Base-by-base conservation (phyloP, 2,329 filamentous ascomycete genomes). In the Colletotrichum filicis region DNA sequence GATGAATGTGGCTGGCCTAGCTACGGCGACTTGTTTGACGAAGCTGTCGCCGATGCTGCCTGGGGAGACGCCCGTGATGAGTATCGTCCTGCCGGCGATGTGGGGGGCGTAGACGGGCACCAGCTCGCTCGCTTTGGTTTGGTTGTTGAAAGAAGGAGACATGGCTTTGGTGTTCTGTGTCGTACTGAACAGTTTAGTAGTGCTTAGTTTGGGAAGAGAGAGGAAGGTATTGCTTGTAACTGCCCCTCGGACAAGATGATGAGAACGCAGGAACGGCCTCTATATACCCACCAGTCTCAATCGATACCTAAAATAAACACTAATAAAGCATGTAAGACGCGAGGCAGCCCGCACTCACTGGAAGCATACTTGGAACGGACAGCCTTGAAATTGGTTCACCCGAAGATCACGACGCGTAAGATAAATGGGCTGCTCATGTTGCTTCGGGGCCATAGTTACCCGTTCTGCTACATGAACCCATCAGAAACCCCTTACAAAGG, bases 61-160 rank as follows among this genome's bases (percentile, higher is more conserved):
- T 4, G 81, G 82, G 1, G 83, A 82, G 37, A 85, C 81, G 12
- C 85, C 85, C 0, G 85, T 87, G 5, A 82, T 80, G 58, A 87
- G 79, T 66, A 86, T 78, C 14, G 76, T 79, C 64, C 84, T 85
- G 61, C 78, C 78, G 22, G 77, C 78, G 77, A 85, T 83, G 24
- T 79, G 73, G 28, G 73, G 32, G 55, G 78, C 72, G 58, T 80
- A 82, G 61, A 78, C 74, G 30, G 75, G 71, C 32, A 77, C 76
- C n/a, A 83, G 76, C 9, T 81, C 77, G 12, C 74, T 73, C 66
- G 77, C 76, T 8, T 75, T 76, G 26, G 79, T 75, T 14, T 53
- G 55, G 2, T n/a, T 16, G 68, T 65, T 59, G 37, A 55, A 68
- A 6, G 58, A 26, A 16, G 64, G 59, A 4, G 63, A n/a, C 72